Evolutionary conservation across 2,329 filamentous ascomycete species (phyloP).

Genomic region (Fusarium chlamydosporum): DNA sequence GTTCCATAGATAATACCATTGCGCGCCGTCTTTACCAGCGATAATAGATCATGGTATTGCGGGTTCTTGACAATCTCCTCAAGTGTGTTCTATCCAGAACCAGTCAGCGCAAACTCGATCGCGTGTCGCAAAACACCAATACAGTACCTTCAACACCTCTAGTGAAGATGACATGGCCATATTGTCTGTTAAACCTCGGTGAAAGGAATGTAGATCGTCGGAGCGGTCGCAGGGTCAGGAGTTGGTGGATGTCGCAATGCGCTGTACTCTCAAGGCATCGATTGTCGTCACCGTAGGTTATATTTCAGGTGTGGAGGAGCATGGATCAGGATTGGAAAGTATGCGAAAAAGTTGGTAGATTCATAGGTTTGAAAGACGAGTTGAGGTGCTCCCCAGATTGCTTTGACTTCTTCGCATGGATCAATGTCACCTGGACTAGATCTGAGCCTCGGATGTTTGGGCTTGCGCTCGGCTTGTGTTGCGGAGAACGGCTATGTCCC

Average conservation of each 20-base stretch:
- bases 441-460: conserved; percentile 44
- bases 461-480: conserved; percentile 43
- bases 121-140: not conserved
- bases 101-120: conserved; percentile 27
- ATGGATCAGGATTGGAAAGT: conserved; percentile 14
- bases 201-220: conserved; percentile 25
- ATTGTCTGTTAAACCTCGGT: conserved; percentile 43
- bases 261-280: conserved; percentile 31
- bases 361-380: conserved; percentile 25
- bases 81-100: conserved; percentile 69
- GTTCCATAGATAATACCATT: conserved; percentile 97
- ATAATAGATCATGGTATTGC: conserved; percentile 85
- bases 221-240: conserved; percentile 28
- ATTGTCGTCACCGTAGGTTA: conserved; percentile 23
- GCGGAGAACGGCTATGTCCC: conserved; percentile 39
- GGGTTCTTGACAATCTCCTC: conserved; percentile 87
- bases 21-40: conserved; percentile 90
- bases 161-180: conserved; percentile 51
- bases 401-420: conserved; percentile 12
- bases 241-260: conserved; percentile 17
- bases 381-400: conserved; percentile 11
- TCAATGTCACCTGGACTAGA: conserved; percentile 42
- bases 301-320: conserved; percentile 15
- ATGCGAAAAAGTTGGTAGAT: conserved; percentile 33
- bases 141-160: conserved; percentile 51